phyloP scores from a whole-genome alignment of 345 rosid species.

The Lumnitzera racemosa region DNA sequence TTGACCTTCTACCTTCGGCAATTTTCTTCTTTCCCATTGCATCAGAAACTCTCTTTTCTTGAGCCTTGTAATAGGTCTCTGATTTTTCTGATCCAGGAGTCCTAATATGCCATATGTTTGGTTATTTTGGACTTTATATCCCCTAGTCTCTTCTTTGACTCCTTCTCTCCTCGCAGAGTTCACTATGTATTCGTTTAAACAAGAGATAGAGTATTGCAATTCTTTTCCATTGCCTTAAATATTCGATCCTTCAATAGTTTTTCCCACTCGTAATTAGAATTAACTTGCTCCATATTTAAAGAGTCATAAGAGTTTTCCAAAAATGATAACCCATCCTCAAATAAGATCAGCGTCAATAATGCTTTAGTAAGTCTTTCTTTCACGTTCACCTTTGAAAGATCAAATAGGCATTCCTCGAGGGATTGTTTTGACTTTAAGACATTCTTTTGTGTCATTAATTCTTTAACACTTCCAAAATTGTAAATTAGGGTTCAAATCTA shows the following conservation, averaged over 20 bases:
- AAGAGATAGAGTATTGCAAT: neutral
- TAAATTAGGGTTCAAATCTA: slow-evolving; percentile 1
- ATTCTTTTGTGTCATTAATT: neutral
- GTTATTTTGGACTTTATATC: neutral
- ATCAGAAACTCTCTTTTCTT: slow-evolving; percentile 1
- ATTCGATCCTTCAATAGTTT: slow-evolving; percentile 1
- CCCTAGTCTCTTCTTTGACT: slow-evolving; percentile 2
- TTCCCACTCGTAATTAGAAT: slow-evolving; percentile 8
- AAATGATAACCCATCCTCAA: slow-evolving; percentile 7
- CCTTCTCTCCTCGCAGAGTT: neutral
- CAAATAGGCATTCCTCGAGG: slow-evolving; percentile 4
- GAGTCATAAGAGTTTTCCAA: slow-evolving; percentile 7
- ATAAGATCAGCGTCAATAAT: neutral
- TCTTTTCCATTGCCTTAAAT: slow-evolving; percentile 4
- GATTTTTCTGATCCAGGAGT: neutral
- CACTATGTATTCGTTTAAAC: neutral
- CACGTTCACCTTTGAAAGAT: slow-evolving; percentile 1
- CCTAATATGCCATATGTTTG: neutral
- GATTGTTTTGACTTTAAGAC: slow-evolving; percentile 1
- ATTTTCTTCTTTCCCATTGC: neutral
- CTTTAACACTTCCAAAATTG: neutral
- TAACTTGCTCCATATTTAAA: slow-evolving; percentile 5
- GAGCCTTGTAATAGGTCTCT: neutral
- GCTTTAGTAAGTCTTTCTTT: slow-evolving; percentile 1
- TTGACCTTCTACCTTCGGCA: slow-evolving; percentile 3